Conservation (phyloP, 148 eudicot species). For the Selenicereus undatus region DNA sequence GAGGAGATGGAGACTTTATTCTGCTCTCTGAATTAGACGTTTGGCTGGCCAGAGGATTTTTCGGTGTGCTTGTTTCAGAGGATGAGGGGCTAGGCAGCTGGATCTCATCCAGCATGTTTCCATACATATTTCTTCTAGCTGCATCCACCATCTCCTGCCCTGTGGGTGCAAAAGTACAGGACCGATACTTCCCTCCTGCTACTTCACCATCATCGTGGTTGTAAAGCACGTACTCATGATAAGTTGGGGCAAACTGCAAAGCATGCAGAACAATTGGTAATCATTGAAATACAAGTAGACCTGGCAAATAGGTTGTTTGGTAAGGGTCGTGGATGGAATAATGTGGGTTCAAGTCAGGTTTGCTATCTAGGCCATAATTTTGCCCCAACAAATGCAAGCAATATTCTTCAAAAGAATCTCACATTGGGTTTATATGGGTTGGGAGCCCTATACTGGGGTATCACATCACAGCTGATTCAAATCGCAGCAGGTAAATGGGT, state of each 20-base stretch:
- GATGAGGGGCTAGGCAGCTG: constrained; percentile 66
- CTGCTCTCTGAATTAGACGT: constrained; percentile 38
- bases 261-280: background rate
- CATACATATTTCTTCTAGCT: constrained; percentile 56
- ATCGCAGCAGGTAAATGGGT: too few species aligned
- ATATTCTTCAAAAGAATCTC: background rate
- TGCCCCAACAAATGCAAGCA: background rate
- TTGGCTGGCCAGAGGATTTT: constrained; percentile 25
- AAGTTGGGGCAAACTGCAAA: constrained; percentile 91
- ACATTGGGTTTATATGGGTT: too few species aligned
- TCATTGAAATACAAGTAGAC: background rate
- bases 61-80: constrained; percentile 44
- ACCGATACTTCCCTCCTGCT: constrained; percentile 72
- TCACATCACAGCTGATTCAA: too few species aligned
- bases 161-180: constrained; percentile 92
- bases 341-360: background rate
- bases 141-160: constrained; percentile 93
- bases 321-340: too few species aligned
- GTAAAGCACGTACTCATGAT: constrained; percentile 94
- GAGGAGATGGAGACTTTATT: constrained; percentile 43
- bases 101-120: constrained; percentile 60
- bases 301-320: background rate
- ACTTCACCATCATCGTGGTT: constrained; percentile 83
- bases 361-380: background rate
- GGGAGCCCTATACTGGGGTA: too few species aligned